These are phyloP conservation scores for Coniella vitis DNA, from an alignment of 2,329 filamentous ascomycete genomes.

Conservation along the genomic window DNA sequence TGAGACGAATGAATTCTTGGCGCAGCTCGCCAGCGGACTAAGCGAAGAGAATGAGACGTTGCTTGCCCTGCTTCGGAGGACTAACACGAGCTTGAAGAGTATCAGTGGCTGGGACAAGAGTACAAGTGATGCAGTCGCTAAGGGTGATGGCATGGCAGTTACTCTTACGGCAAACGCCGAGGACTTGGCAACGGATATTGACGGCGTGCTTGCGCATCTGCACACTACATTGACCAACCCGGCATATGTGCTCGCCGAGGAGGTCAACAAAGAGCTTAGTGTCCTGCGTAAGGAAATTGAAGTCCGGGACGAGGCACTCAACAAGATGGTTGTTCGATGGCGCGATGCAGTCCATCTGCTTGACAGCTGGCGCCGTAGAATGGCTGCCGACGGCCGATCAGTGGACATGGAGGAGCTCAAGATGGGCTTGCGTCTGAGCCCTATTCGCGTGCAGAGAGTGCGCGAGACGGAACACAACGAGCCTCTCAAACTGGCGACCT, in stretches of 20 bases:
- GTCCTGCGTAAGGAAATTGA: constrained; percentile 87
- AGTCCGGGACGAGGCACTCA: constrained; percentile 76
- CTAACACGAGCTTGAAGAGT: constrained; percentile 63
- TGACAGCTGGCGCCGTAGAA: constrained; percentile 81
- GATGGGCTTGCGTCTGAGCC: constrained; percentile 59
- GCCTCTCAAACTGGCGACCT: constrained; percentile 35
- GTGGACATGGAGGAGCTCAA: constrained; percentile 63
- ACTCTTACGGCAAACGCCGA: constrained; percentile 38
- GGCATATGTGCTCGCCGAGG: constrained; percentile 91
- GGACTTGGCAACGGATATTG: constrained; percentile 69
- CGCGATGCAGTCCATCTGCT: constrained; percentile 85
- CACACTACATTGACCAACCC: constrained; percentile 84
- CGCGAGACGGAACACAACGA: constrained; percentile 37
- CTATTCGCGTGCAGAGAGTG: constrained; percentile 48
- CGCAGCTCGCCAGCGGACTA: constrained; percentile 71
- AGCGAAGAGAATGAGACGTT: constrained; percentile 90
- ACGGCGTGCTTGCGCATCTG: constrained; percentile 72
- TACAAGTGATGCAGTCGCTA: constrained; percentile 8
- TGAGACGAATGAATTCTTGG: constrained; percentile 89
- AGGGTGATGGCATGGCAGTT: constrained; percentile 23
- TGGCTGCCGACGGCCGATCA: constrained; percentile 62
- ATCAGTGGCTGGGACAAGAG: constrained; percentile 53
- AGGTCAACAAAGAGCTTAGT: constrained; percentile 92
- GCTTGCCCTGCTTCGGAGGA: constrained; percentile 63
- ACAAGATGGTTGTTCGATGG: constrained; percentile 89